Evolutionary conservation across 176 grass and related monocot genomes (phyloP).

Genomic region (Oropetium thomaeum): DNA sequence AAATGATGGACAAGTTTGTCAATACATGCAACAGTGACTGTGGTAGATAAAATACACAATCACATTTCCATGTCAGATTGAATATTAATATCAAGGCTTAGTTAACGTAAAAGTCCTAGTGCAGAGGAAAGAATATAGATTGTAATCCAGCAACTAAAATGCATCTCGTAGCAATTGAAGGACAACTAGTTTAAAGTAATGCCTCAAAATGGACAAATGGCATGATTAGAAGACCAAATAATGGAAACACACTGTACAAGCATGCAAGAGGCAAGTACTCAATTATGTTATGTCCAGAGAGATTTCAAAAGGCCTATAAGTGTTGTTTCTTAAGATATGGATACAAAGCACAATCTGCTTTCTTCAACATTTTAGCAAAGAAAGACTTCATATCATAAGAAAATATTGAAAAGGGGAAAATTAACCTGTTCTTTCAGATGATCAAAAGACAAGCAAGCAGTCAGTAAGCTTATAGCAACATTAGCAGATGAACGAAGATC

Average conservation of each 20-base stretch:
- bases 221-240: not conserved
- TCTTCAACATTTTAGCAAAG: not conserved
- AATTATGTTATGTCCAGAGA: not conserved
- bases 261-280: not conserved
- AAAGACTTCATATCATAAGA: not conserved
- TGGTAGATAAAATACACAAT: constrained; percentile 10
- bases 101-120: not conserved
- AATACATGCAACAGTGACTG: not conserved
- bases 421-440: constrained; percentile 88
- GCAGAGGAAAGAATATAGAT: not conserved
- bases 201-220: not conserved
- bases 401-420: constrained; percentile 24
- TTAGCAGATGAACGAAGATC: constrained; percentile 78
- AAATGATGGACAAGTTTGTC: not conserved
- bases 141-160: constrained; percentile 14
- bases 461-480: constrained; percentile 75
- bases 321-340: not conserved
- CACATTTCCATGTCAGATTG: constrained; percentile 12
- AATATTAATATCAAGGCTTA: not conserved
- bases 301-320: not conserved
- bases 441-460: constrained; percentile 88
- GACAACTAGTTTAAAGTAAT: constrained; percentile 1
- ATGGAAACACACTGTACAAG: constrained; percentile 10
- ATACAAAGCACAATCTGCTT: constrained; percentile 1
- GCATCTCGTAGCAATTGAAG: constrained; percentile 5